A percentile compares a stretch with the other conserved stretches of the same genome.
Evolutionary conservation across 768 basidiomycete species (phyloP).

Genomic region (Cystofilobasidium macerans): DNA sequence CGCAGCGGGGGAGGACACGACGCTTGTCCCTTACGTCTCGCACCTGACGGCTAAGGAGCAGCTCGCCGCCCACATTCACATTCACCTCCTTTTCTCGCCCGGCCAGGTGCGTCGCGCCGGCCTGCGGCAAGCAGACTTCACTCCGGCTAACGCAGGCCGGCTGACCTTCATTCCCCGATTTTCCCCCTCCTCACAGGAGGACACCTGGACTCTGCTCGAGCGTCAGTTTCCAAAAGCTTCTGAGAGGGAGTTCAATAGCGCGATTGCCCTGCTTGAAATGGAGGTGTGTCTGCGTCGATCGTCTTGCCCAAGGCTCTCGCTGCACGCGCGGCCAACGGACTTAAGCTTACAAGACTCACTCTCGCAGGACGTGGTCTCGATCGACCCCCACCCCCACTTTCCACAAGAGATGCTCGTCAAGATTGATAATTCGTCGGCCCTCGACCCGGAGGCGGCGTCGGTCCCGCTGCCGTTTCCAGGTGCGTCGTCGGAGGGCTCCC

Average conservation of each 20-base stretch:
- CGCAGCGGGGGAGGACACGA: not conserved
- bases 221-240: slow-evolving; percentile 21
- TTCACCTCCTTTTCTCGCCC: slow-evolving; percentile 23
- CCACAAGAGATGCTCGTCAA: slow-evolving; percentile 21
- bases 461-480: slow-evolving; percentile 16
- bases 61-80: slow-evolving; percentile 24
- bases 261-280: slow-evolving; percentile 19
- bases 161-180: not conserved
- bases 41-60: slow-evolving; percentile 13
- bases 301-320: not conserved
- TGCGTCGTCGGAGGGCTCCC: not conserved
- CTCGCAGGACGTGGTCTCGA: slow-evolving; percentile 23
- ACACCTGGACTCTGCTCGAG: slow-evolving; percentile 25
- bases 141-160: not conserved
- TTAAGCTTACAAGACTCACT: not conserved
- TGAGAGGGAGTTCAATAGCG: slow-evolving; percentile 24
- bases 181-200: not conserved
- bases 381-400: slow-evolving; percentile 24
- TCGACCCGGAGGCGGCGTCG: not conserved
- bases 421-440: slow-evolving; percentile 12
- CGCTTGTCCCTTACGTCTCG: slow-evolving; percentile 6
- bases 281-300: slow-evolving; percentile 7
- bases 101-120: slow-evolving; percentile 10
- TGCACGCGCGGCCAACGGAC: not conserved
- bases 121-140: not conserved